Conservation (phyloP, 2,329 filamentous ascomycete genomes). For the Proliferodiscus dingleyae region DNA sequence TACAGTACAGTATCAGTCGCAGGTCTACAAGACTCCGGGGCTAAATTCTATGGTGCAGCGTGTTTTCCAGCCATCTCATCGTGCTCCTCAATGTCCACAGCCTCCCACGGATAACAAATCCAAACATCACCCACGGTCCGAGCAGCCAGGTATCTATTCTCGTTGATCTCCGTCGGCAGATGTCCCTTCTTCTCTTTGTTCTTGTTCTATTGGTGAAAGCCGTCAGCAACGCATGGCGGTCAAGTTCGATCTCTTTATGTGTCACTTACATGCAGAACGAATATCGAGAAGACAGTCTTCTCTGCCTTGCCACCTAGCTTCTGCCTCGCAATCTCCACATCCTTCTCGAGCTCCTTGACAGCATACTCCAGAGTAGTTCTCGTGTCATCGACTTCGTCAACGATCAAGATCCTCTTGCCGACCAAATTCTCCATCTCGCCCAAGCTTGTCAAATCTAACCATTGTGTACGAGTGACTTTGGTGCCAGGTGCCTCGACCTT, state of each 20-base stretch:
- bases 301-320: conserved; percentile 64
- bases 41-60: conserved; percentile 11
- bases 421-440: conserved; percentile 82
- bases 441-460: conserved; percentile 84
- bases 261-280: conserved; percentile 75
- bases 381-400: conserved; percentile 95
- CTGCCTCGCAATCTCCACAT: conserved; percentile 76
- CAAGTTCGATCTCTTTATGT: neutral
- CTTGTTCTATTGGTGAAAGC: conserved; percentile 67
- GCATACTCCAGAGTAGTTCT: conserved; percentile 92
- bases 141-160: conserved; percentile 76
- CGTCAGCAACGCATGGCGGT: conserved; percentile 14
- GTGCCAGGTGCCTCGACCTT: conserved; percentile 70
- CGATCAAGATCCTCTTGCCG: conserved; percentile 86
- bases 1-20: no score
- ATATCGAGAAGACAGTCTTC: conserved; percentile 89
- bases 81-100: conserved; percentile 88
- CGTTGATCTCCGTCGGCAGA: conserved; percentile 67
- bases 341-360: conserved; percentile 88
- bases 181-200: conserved; percentile 91
- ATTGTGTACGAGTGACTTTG: conserved; percentile 96
- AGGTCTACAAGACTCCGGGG: no score
- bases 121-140: conserved; percentile 88
- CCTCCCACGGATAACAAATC: conserved; percentile 99
- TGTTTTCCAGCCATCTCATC: conserved; percentile 57